A percentile compares a stretch with the other conserved stretches of the same genome.
phyloP scores from a whole-genome alignment of 805 yeast genomes.

The Lachancea thermotolerans region DNA sequence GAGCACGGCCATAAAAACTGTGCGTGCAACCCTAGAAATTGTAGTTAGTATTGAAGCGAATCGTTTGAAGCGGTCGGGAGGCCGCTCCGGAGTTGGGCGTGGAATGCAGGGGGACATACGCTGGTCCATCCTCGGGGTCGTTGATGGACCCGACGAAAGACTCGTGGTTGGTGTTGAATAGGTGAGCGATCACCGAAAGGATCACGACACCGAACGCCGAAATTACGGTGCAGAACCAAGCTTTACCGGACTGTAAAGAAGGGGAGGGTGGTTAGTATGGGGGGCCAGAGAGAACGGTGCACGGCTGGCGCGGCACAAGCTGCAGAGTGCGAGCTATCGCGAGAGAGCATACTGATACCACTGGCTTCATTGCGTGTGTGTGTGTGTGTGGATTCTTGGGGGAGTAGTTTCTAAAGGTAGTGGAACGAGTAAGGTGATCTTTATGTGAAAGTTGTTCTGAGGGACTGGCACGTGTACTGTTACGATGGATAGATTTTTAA shows the following conservation, averaged over 20 bases:
- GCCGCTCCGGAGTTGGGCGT: background rate
- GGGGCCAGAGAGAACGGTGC: background rate
- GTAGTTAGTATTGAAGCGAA: slow-evolving; percentile 2
- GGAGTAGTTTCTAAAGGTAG: too few species aligned
- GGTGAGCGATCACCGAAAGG: slow-evolving; percentile 72
- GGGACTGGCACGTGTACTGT: too few species aligned
- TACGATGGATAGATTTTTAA: too few species aligned
- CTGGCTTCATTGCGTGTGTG: slow-evolving; percentile 36
- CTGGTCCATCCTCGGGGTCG: slow-evolving; percentile 90
- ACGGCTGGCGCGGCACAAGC: too few species aligned
- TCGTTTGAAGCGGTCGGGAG: background rate
- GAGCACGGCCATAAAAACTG: slow-evolving; percentile 82
- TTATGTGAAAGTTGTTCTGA: too few species aligned
- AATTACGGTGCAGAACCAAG: slow-evolving; percentile 91
- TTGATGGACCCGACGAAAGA: slow-evolving; percentile 85
- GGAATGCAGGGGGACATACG: slow-evolving; percentile 33
- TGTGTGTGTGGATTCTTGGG: background rate
- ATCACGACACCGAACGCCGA: slow-evolving; percentile 91
- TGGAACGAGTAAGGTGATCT: background rate
- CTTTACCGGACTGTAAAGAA: slow-evolving; percentile 56
- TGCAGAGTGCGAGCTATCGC: too few species aligned
- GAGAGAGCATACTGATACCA: slow-evolving; percentile 38
- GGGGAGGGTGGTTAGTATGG: background rate
- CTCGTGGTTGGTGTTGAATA: slow-evolving; percentile 78
- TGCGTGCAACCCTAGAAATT: slow-evolving; percentile 62